Base-by-base conservation (phyloP, 805 yeast species). In the Blastobotrys chiropterorum region DNA sequence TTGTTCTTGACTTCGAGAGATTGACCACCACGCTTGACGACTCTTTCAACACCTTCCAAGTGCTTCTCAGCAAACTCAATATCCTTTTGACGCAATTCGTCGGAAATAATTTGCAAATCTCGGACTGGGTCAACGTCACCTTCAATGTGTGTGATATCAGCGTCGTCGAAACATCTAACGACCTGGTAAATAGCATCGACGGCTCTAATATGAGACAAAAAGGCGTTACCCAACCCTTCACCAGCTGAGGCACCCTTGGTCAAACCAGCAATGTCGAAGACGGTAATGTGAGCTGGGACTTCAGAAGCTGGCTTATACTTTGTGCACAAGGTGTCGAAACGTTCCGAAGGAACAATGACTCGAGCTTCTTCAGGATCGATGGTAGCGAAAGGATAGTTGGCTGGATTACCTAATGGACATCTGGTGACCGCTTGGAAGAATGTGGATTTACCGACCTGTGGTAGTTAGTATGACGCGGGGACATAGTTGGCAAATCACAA, bases 151-250 rank as follows among this genome's bases (percentile, higher is more conserved):
- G 90, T 90, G 64, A 94, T 94, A 68, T 94, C 99, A 39, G 97
- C 95, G 71, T 94, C 99, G 67, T 90, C 96, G 66, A 94, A 94
- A 73, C 96, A 87, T 73, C 99, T 85, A 48, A 94, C 98, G 59
- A 94, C 96, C 75, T 94, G 98, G 75, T 86, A 94, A 59, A 94
- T 85, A 57, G 97, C 96, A 79, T 94, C 99, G 52, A 94, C 99
- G 47, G 96, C 94, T 73, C 98, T 82, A 64, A 94, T 94, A 71
- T 94, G 90, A 61, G 96, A 85, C 74, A 94, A 81, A 80, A 94
- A 94, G 57, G 96, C 95, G 71, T 94, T 94, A 67, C 99, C 99
- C 60, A 94, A 81, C 69, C 99, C 99, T 73, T 90, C 97, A 71
- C 98, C 98, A 50, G 86, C 85, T 55, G 89, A 82, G 39, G 98